phyloP scores from a whole-genome alignment of 768 basidiomycete species.

The Boletus patriciae region DNA sequence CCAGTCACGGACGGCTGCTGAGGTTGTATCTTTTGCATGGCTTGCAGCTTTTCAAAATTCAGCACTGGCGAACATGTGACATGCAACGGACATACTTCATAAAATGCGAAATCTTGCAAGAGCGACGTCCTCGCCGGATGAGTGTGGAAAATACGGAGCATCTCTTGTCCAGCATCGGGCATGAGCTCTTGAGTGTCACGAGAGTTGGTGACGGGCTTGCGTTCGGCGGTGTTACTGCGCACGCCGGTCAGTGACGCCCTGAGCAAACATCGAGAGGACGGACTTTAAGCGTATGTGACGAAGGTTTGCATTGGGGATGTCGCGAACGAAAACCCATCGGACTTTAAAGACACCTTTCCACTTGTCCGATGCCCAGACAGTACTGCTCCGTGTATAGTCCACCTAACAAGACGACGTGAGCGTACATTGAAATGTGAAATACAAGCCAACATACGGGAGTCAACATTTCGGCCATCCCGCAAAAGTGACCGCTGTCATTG shows the following conservation, averaged over 20 bases:
- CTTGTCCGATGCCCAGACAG: slow-evolving; percentile 99
- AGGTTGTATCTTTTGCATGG: slow-evolving; percentile 68
- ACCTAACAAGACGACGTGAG: slow-evolving; percentile 45
- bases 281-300: slow-evolving; percentile 88
- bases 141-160: slow-evolving; percentile 92
- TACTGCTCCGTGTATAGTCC: slow-evolving; percentile 91
- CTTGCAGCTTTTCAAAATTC: slow-evolving; percentile 59
- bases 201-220: slow-evolving; percentile 97
- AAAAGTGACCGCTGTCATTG: slow-evolving; percentile 81
- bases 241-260: slow-evolving; percentile 13
- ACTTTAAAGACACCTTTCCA: slow-evolving; percentile 99
- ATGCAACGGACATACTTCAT: slow-evolving; percentile 57
- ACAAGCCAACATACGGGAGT: slow-evolving; percentile 62
- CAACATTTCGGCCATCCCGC: slow-evolving; percentile 98
- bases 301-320: slow-evolving; percentile 87
- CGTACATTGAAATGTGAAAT: background rate
- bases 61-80: background rate
- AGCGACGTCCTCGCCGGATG: slow-evolving; percentile 93
- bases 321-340: slow-evolving; percentile 95
- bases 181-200: slow-evolving; percentile 96
- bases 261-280: slow-evolving; percentile 6
- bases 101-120: slow-evolving; percentile 90
- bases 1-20: slow-evolving; percentile 31
- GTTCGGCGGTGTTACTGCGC: slow-evolving; percentile 90
- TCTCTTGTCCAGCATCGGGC: slow-evolving; percentile 94